Base-by-base conservation (phyloP, 345 rosid genomes). In the Ceriops decandra region DNA sequence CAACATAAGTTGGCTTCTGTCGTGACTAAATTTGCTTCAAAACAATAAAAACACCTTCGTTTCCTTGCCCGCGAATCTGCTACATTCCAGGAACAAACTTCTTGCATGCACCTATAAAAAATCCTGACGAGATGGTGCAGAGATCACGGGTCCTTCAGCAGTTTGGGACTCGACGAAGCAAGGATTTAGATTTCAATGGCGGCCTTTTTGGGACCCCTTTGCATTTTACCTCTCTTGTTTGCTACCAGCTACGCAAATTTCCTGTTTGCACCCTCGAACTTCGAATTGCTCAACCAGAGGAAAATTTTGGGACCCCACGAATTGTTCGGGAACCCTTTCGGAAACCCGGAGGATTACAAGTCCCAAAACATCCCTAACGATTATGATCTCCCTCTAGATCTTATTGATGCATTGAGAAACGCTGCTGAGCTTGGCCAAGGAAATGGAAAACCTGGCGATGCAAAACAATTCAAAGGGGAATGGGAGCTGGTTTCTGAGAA, bases 401-500 rank as follows among this genome's bases (percentile, higher is more conserved):
- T 42, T 42, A 11, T 9, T 9, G 4, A 38, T 38, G 15, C 47
- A 9, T 38, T 38, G 47, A 11, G 47, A 38, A 11, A 38, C 10
- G 13, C 47, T 38, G 13, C 21, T 6, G 2, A 35, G 1, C 24
- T 7, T 31, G 16, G 47, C 26, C n/a, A 2, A 10, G 64, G 6
- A 31, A 9, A 24, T 6, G 62, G 10, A 3, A 42, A 11, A 13
- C 49, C 19, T 11, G 49, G 17, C 15, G 15, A 63, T 7, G 35
- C 54, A 20, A 52, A 11, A 11, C 4, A 7, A 52, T 60, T 13
- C 57, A 24, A 10, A 24, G 74, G 79, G 22, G 21, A 16, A 21
- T 75, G 74, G 74, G 79, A 69, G 74, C 53, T 75, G 38, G 46
- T 53, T 31, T 75, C 79, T 1, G 57, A 64, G 62, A 60, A 75